phyloP scores from a whole-genome alignment of 164 flowering plant species.

The Vitis cinerea region DNA sequence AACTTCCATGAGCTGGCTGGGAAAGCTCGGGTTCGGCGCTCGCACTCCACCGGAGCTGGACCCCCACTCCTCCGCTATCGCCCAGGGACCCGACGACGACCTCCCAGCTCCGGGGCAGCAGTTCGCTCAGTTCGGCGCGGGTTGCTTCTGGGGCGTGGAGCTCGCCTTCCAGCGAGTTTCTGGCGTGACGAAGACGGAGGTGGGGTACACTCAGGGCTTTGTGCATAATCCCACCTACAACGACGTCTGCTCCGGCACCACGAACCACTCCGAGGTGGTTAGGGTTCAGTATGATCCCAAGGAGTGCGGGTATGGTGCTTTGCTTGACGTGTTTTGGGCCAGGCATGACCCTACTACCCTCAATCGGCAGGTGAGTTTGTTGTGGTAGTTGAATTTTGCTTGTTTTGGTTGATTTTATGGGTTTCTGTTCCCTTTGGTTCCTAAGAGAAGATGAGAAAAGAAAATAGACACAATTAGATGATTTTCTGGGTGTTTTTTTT shows the following conservation, averaged over 20 bases:
- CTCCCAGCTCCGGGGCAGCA: constrained; percentile 67
- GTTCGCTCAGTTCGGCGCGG: constrained; percentile 84
- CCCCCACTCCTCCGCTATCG: constrained; percentile 41
- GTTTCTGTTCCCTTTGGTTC: not conserved
- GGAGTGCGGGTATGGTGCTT: constrained; percentile 53
- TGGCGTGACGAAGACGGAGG: constrained; percentile 83
- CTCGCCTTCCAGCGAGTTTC: constrained; percentile 79
- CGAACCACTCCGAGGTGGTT: constrained; percentile 82
- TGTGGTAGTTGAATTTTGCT: not conserved
- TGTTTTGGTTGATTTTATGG: not conserved
- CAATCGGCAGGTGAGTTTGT: constrained; percentile 71
- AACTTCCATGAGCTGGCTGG: constrained; percentile 35
- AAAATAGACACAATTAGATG: too few species aligned
- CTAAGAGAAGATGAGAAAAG: too few species aligned
- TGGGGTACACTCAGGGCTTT: constrained; percentile 78
- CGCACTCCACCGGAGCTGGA: constrained; percentile 12
- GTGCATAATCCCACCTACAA: constrained; percentile 67
- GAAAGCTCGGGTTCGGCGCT: constrained; percentile 40
- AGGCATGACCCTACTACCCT: constrained; percentile 86
- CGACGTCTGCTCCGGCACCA: constrained; percentile 70
- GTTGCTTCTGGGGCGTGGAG: constrained; percentile 95
- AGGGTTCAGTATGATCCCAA: constrained; percentile 86
- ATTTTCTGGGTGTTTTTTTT: too few species aligned
- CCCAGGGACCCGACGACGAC: constrained; percentile 83
- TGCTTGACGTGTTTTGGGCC: constrained; percentile 80